These are phyloP conservation scores for Collybiopsis luxurians DNA, from an alignment of 768 basidiomycete species.

Conservation along the genomic window DNA sequence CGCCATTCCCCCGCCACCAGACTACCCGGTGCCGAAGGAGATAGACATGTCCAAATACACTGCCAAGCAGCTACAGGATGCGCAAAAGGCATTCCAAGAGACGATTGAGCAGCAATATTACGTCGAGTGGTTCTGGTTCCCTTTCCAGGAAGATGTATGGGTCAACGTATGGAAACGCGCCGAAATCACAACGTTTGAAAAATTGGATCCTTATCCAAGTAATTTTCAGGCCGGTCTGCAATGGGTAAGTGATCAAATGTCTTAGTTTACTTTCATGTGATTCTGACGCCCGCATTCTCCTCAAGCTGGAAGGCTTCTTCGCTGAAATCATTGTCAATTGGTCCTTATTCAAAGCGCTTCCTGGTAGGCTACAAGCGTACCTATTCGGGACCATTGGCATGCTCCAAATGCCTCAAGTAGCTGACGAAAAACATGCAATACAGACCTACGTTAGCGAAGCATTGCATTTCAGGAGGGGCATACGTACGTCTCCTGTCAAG, in stretches of 20 bases:
- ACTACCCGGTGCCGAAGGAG: constrained; percentile 16
- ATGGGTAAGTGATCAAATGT: neutral
- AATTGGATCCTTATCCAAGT: constrained; percentile 10
- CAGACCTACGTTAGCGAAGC: constrained; percentile 2
- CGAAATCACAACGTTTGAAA: neutral
- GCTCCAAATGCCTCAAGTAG: neutral
- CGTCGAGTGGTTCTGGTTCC: constrained; percentile 29
- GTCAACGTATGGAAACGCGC: constrained; percentile 22
- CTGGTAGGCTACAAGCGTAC: neutral
- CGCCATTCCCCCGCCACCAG: constrained; percentile 23
- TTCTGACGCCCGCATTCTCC: neutral
- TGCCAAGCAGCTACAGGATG: constrained; percentile 13
- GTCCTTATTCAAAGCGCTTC: neutral
- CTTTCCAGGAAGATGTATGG: constrained; percentile 22
- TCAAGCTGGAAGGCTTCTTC: neutral
- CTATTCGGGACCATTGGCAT: neutral
- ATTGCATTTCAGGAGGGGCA: constrained; percentile 3
- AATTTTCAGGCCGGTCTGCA: neutral
- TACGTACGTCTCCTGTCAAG: neutral
- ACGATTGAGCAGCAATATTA: constrained; percentile 23
- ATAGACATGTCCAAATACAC: constrained; percentile 18
- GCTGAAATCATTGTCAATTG: neutral
- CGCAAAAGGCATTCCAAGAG: constrained; percentile 18
- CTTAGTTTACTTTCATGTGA: neutral
- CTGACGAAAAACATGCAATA: neutral